Evolutionary conservation across 1,284 basidiomycete genomes (phyloP).

Genomic region (Cystobasidium slooffiae): DNA sequence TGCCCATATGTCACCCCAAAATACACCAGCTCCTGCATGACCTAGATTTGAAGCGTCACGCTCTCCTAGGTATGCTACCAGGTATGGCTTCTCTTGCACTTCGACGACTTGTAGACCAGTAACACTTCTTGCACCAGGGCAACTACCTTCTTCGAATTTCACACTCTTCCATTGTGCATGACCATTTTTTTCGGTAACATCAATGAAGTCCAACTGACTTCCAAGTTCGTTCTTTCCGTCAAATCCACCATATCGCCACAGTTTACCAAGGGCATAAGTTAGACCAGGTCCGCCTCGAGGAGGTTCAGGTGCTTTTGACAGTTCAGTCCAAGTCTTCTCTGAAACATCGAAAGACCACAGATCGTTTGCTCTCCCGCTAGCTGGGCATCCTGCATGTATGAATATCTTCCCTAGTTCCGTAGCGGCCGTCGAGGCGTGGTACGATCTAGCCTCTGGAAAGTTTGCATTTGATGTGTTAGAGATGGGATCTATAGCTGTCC

Average conservation of each 20-base stretch:
- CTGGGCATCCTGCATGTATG: constrained; percentile 61
- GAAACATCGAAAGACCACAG: constrained; percentile 58
- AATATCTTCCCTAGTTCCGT: constrained; percentile 52
- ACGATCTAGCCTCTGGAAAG: constrained; percentile 19
- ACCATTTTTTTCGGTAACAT: neutral
- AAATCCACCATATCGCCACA: constrained; percentile 38
- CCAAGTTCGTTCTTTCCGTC: constrained; percentile 32
- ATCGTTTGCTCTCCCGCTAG: constrained; percentile 56
- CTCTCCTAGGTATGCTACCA: constrained; percentile 26
- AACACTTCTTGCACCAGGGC: constrained; percentile 22
- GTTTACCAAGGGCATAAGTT: constrained; percentile 29
- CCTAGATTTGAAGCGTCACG: constrained; percentile 30
- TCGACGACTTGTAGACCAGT: constrained; percentile 13
- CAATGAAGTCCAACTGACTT: constrained; percentile 27
- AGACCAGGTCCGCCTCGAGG: constrained; percentile 58
- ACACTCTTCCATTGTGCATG: constrained; percentile 2
- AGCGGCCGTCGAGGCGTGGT: constrained; percentile 51
- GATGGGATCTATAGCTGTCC: constrained; percentile 15
- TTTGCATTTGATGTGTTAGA: constrained; percentile 41
- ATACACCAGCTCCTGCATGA: constrained; percentile 18
- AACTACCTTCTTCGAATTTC: neutral
- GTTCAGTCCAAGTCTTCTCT: constrained; percentile 55
- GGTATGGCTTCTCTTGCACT: neutral
- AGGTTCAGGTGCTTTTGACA: constrained; percentile 58
- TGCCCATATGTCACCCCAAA: constrained; percentile 31